Evolutionary conservation across 2,329 filamentous ascomycete genomes (phyloP).

Genomic region (Ceratocystiopsis brevicomis): DNA sequence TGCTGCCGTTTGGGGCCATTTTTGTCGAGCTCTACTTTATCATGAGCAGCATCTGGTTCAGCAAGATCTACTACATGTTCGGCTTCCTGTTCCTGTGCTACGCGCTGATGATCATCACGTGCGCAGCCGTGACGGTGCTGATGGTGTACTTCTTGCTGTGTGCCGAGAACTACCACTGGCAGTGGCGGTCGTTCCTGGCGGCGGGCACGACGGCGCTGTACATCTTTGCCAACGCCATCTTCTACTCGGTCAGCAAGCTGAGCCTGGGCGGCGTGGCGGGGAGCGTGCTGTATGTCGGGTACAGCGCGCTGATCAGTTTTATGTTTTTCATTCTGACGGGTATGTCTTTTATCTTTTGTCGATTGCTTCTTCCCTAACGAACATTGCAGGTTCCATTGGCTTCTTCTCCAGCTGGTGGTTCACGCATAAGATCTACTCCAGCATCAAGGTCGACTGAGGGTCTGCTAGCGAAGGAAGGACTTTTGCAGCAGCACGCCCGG

Average conservation of each 20-base stretch:
- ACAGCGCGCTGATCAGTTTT: conserved; percentile 74
- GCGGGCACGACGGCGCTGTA: conserved; percentile 81
- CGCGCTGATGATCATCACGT: conserved; percentile 89
- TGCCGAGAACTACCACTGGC: conserved; percentile 96
- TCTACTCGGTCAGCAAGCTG: conserved; percentile 81
- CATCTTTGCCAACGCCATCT: conserved; percentile 75
- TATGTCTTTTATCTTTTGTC: conserved; percentile 26
- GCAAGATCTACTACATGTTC: conserved; percentile 99
- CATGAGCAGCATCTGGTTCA: conserved; percentile 98
- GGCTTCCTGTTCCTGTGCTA: conserved; percentile 97
- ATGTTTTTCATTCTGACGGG: conserved; percentile 88
- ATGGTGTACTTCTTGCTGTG: conserved; percentile 95
- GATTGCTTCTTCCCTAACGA: neutral
- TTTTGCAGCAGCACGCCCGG: no score
- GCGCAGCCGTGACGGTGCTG: conserved; percentile 75
- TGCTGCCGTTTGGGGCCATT: conserved; percentile 88
- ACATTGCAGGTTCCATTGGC: conserved; percentile 61
- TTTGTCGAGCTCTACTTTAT: conserved; percentile 99
- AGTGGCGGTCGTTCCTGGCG: conserved; percentile 86
- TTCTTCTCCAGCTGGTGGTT: conserved; percentile 93
- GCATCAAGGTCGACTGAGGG: conserved; percentile 86
- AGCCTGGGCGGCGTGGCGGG: conserved; percentile 71
- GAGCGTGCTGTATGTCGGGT: conserved; percentile 81
- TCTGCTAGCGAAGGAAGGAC: no score
- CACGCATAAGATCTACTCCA: conserved; percentile 79